A percentile compares a stretch with the other conserved stretches of the same genome.
phyloP scores from a whole-genome alignment of 306 rosid species.

The Dalbergia cultrata region DNA sequence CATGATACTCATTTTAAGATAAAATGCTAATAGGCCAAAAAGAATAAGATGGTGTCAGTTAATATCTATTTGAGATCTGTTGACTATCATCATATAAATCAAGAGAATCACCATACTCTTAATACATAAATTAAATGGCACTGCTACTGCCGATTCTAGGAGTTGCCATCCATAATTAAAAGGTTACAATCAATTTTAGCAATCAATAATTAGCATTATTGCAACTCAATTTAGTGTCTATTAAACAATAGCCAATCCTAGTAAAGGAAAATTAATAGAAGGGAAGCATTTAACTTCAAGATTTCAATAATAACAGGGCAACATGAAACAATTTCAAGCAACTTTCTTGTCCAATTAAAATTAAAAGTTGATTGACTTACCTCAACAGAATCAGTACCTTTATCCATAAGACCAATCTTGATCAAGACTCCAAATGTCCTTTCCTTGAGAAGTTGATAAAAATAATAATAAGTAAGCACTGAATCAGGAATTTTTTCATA shows the following conservation, averaged over 20 bases:
- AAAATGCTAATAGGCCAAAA: too few species aligned
- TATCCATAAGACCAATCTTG: constrained; percentile 98
- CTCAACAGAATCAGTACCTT: constrained; percentile 98
- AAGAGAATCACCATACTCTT: background rate
- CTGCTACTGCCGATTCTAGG: background rate
- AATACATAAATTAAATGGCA: background rate
- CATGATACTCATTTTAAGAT: too few species aligned
- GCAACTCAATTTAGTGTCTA: background rate
- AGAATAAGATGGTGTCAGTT: too few species aligned
- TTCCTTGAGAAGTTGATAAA: constrained; percentile 66
- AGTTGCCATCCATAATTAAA: background rate
- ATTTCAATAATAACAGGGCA: background rate
- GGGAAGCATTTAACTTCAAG: background rate
- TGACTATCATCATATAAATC: background rate
- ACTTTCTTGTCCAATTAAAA: constrained; percentile 13
- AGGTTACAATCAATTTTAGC: background rate
- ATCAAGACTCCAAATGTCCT: constrained; percentile 95
- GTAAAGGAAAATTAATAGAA: background rate
- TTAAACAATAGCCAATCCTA: background rate
- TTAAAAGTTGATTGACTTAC: constrained; percentile 58
- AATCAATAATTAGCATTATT: background rate
- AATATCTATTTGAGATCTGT: too few species aligned
- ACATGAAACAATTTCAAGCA: background rate
- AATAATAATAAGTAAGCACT: background rate
- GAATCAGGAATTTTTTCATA: background rate